Evolutionary conservation across 306 rosid species (phyloP), one percentile per base, ranked within the genome.

Genomic region (Carpinus viminea): DNA sequence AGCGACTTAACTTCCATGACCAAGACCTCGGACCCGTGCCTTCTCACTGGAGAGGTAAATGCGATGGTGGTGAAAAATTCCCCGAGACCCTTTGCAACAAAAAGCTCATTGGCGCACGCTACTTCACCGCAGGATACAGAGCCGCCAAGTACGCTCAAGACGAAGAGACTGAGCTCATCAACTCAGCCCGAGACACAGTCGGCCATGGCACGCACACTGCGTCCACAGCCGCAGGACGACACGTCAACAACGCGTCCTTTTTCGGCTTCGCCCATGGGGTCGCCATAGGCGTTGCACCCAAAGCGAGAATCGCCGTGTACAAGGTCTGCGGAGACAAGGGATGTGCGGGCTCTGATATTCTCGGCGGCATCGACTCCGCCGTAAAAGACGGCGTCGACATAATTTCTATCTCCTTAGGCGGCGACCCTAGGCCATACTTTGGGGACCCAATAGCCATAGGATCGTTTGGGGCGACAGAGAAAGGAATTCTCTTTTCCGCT

Each of bases 171-270:
- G 48, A 24, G 64, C 64, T 57, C 34, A 3, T 21, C 24, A 38
- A 36, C 4, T 65, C 79, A 0, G 78, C 82, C 6, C 50, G 82
- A 74, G 86, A 82, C 69, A 43, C 18, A 1, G 0, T 0, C 2
- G 79, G 79, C 12, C 86, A 82, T n/a, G 79, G 79, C 54, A 78
- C 86, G 5, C 86, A 78, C 79, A 78, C 74, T 43, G 53, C 73
- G 1, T 78, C 86, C 7, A 57, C 76, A 9, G 76, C 82, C 7
- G 79, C 86, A 2, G 82, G 79, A 4, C 36, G 74, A 13, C 73
- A 21, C 4, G 86, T 78, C 8, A 5, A 17, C 2, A 56, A 74
- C 20, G 79, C 75, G 17, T 72, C 78, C 0, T 71, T 74, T 12
- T 10, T 73, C 2, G 79, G 86, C 7, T 78, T 45, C 21, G 82